These are phyloP conservation scores for Citeromyces nyonsensis DNA, from an alignment of 805 yeast species.

Conservation along the genomic window DNA sequence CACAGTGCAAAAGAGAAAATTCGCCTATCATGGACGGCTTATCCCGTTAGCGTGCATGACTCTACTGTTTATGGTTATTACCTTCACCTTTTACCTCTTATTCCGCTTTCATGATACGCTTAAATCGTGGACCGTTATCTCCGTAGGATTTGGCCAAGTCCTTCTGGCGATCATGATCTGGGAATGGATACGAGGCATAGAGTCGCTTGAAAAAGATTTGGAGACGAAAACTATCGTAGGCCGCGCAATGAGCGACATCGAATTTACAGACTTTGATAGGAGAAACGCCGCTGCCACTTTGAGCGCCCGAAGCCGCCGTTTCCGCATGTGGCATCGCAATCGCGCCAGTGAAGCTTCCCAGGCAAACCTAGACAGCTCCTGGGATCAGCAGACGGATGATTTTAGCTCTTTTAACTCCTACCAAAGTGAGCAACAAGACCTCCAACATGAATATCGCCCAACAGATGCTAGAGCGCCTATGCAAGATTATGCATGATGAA, in stretches of 20 bases:
- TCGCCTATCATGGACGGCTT: slow-evolving; percentile 26
- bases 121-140: slow-evolving; percentile 31
- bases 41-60: slow-evolving; percentile 31
- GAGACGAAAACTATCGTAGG: slow-evolving; percentile 51
- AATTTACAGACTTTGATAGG: not conserved
- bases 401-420: too few species aligned
- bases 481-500: too few species aligned
- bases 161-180: slow-evolving; percentile 38
- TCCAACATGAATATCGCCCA: too few species aligned
- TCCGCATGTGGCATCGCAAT: too few species aligned
- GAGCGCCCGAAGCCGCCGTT: not conserved
- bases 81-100: slow-evolving; percentile 14
- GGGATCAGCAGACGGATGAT: too few species aligned
- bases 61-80: slow-evolving; percentile 17
- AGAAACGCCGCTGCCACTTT: not conserved
- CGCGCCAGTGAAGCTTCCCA: too few species aligned
- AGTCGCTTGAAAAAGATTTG: slow-evolving; percentile 26
- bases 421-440: too few species aligned
- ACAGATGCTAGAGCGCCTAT: too few species aligned
- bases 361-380: too few species aligned
- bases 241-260: not conserved
- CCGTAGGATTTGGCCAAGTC: slow-evolving; percentile 29
- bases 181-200: slow-evolving; percentile 52
- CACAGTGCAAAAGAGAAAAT: slow-evolving; percentile 6
- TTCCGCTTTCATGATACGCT: slow-evolving; percentile 18